Evolutionary conservation across 768 basidiomycete genomes (phyloP), one percentile per base, ranked within the genome.

Genomic region (Panus rudis): DNA sequence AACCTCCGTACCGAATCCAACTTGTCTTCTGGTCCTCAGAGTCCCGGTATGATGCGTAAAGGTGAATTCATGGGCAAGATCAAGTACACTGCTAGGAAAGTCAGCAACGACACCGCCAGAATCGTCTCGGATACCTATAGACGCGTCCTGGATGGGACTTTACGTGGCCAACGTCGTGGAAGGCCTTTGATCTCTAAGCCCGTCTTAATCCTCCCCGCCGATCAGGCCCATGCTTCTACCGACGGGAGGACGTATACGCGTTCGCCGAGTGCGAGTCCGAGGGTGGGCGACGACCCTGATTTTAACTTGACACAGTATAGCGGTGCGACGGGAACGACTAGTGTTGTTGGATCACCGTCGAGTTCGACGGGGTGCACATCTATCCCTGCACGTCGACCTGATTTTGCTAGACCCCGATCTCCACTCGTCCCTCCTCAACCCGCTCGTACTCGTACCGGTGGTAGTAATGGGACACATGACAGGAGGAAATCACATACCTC

Each of bases 351-450:
- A 25, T 83, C 82, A 2, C 81, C 81, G 6, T 82, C 82, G 8
- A 70, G 69, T 17, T 85, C 82, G 26, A 82, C 79, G 1, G 80
- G 68, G 17, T 73, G 70, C 17, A 70, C 74, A 39, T 85, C 83
- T 4, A 78, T 83, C 43, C 84, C 83, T 20, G 70, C 75, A 31
- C 67, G 81, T 38, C 70, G 84, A 47, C 71, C 79, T 0, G 84
- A 86, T 61, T 86, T 86, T 55, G 78, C 68, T 8, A 74, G 75
- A n/a, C 76, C 79, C n/a, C n/a, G n/a, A n/a, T n/a, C n/a, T n/a
- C n/a, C n/a, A n/a, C n/a, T n/a, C n/a, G n/a, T n/a, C n/a, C n/a
- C n/a, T n/a, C n/a, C n/a, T n/a, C n/a, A n/a, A n/a, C n/a, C n/a
- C n/a, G n/a, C n/a, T n/a, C n/a, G n/a, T n/a, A n/a, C n/a, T n/a